phyloP scores from a whole-genome alignment of 192 early-diverging fungal genomes.

The Coemansia sp. region DNA sequence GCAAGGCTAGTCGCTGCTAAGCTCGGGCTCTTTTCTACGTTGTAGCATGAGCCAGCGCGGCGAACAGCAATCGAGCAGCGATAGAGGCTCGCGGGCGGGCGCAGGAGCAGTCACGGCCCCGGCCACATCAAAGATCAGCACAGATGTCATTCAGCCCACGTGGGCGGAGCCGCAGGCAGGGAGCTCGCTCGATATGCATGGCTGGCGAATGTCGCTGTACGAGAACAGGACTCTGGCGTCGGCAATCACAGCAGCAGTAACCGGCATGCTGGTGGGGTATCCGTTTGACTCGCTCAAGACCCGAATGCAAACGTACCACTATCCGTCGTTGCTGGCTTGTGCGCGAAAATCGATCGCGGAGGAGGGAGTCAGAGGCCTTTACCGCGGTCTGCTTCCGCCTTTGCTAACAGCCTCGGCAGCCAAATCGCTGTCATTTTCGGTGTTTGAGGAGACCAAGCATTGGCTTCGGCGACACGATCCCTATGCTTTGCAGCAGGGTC shows the following conservation, averaged over 20 bases:
- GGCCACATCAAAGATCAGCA: neutral
- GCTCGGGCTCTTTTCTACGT: neutral
- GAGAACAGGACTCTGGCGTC: constrained; percentile 66
- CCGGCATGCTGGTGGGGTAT: constrained; percentile 67
- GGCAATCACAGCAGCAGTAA: constrained; percentile 68
- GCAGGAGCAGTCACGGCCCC: constrained; percentile 7
- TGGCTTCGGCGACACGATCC: constrained; percentile 45
- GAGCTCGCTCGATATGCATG: neutral
- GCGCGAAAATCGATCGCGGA: constrained; percentile 69
- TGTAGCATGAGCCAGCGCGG: constrained; percentile 1
- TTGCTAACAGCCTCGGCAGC: constrained; percentile 80
- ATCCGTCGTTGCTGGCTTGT: constrained; percentile 74
- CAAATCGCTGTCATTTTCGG: constrained; percentile 87
- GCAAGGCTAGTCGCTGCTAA: neutral
- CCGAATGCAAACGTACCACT: constrained; percentile 91
- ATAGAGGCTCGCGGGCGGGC: neutral
- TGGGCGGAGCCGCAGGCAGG: constrained; percentile 1
- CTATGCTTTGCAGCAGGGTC: neutral
- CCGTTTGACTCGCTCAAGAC: constrained; percentile 97
- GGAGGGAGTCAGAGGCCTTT: constrained; percentile 86
- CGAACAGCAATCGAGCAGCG: constrained; percentile 1
- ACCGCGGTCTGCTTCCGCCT: constrained; percentile 80
- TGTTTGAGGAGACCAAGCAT: constrained; percentile 75
- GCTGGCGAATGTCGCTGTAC: constrained; percentile 35
- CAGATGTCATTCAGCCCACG: neutral